Evolutionary conservation across 768 basidiomycete genomes (phyloP).

Genomic region (Mycena floridula): DNA sequence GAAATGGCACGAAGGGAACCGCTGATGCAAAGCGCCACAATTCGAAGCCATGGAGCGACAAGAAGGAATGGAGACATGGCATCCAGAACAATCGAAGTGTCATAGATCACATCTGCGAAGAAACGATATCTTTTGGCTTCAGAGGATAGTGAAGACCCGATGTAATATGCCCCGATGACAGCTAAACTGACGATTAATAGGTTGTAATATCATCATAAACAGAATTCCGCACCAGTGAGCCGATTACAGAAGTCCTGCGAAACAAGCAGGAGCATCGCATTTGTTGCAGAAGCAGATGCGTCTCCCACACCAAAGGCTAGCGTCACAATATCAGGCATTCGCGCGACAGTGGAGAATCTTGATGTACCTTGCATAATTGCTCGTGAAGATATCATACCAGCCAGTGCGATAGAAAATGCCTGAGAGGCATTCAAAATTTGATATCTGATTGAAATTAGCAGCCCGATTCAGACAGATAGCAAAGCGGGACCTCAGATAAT

Average conservation of each 20-base stretch:
- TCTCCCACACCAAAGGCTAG: constrained; percentile 70
- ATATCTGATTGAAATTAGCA: no score
- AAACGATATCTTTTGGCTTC: constrained; percentile 68
- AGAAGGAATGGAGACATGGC: constrained; percentile 52
- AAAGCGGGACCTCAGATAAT: no score
- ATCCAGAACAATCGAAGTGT: constrained; percentile 52
- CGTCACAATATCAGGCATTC: no score
- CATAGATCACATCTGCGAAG: constrained; percentile 62
- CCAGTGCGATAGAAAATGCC: constrained; percentile 64
- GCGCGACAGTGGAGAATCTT: no score
- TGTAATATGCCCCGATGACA: constrained; percentile 52
- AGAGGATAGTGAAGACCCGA: constrained; percentile 60
- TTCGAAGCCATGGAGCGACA: constrained; percentile 31
- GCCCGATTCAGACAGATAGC: no score
- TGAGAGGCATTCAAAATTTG: constrained; percentile 62
- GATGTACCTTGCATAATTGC: constrained; percentile 66
- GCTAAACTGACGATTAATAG: no score
- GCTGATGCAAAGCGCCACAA: constrained; percentile 49
- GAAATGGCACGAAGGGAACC: constrained; percentile 55
- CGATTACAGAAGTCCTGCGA: constrained; percentile 53
- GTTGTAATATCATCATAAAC: no score
- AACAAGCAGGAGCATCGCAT: constrained; percentile 58
- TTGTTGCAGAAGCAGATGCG: constrained; percentile 56
- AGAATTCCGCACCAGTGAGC: no score
- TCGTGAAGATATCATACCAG: constrained; percentile 56